phyloP scores from a whole-genome alignment of 75 land plant genomes.

The Cryptomeria japonica region DNA sequence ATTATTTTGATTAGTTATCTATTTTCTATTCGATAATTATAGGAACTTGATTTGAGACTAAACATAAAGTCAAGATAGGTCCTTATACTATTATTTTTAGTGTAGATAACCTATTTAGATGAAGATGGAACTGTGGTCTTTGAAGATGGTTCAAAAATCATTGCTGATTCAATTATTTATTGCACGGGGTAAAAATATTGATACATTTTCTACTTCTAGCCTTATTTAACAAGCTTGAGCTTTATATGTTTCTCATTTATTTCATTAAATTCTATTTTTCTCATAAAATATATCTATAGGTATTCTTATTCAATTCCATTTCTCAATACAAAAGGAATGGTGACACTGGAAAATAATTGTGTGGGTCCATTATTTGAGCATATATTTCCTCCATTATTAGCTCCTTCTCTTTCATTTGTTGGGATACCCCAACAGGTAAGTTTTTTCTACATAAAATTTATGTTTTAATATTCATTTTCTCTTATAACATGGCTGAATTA shows the following conservation, averaged over 20 bases:
- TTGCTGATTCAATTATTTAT: slow-evolving; percentile 69
- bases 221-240: background rate
- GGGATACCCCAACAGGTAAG: slow-evolving; percentile 84
- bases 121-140: background rate
- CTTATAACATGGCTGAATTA: background rate
- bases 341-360: slow-evolving; percentile 61
- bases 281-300: slow-evolving; percentile 40
- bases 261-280: background rate
- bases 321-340: slow-evolving; percentile 79
- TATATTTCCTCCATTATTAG: slow-evolving; percentile 81
- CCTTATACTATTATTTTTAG: background rate
- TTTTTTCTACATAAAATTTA: background rate
- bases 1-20: too few relatives aligned
- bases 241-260: background rate
- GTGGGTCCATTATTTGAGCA: slow-evolving; percentile 93
- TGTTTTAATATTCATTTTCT: too few relatives aligned
- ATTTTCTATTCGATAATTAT: background rate
- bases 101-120: background rate
- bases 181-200: slow-evolving; percentile 70
- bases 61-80: slow-evolving; percentile 36
- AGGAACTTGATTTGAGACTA: background rate
- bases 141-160: slow-evolving; percentile 54
- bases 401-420: slow-evolving; percentile 84
- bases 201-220: background rate
- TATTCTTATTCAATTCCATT: slow-evolving; percentile 81